Conservation (phyloP, 176 grass and related monocot species). For the Ensete ventricosum region DNA sequence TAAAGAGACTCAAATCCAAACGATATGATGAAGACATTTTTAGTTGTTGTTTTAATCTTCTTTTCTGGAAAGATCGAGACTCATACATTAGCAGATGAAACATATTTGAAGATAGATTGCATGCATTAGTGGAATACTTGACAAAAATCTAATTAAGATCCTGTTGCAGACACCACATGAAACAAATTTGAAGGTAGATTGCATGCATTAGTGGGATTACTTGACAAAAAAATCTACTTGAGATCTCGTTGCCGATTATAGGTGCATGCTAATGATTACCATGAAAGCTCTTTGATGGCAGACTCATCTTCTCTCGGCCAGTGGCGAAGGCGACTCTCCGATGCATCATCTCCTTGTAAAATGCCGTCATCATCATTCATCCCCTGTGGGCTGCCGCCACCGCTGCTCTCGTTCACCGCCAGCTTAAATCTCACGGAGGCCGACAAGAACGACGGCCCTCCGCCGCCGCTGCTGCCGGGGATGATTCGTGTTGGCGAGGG, state of each 20-base stretch:
- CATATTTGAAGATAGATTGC: not conserved
- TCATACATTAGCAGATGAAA: not conserved
- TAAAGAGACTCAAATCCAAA: not conserved
- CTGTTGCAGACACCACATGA: no score
- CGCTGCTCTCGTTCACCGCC: constrained; percentile 37
- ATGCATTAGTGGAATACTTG: no score
- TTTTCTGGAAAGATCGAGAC: constrained; percentile 25
- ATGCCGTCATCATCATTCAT: constrained; percentile 47
- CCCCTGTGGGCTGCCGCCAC: constrained; percentile 48
- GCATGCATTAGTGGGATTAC: no score
- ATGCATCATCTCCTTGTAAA: constrained; percentile 34
- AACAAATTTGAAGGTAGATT: no score
- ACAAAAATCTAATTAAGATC: no score
- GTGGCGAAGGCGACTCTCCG: constrained; percentile 37
- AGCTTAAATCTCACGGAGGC: constrained; percentile 79
- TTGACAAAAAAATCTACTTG: no score
- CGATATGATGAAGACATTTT: not conserved
- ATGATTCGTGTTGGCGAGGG: constrained; percentile 33
- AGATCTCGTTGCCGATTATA: not conserved
- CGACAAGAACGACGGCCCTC: constrained; percentile 38
- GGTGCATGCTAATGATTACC: constrained; percentile 31
- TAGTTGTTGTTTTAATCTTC: constrained; percentile 1
- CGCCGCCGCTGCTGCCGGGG: constrained; percentile 10
- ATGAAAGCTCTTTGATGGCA: constrained; percentile 78
- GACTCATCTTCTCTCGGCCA: constrained; percentile 69